phyloP scores from a whole-genome alignment of 495 filamentous ascomycete genomes.

The Cladorrhinum samala region DNA sequence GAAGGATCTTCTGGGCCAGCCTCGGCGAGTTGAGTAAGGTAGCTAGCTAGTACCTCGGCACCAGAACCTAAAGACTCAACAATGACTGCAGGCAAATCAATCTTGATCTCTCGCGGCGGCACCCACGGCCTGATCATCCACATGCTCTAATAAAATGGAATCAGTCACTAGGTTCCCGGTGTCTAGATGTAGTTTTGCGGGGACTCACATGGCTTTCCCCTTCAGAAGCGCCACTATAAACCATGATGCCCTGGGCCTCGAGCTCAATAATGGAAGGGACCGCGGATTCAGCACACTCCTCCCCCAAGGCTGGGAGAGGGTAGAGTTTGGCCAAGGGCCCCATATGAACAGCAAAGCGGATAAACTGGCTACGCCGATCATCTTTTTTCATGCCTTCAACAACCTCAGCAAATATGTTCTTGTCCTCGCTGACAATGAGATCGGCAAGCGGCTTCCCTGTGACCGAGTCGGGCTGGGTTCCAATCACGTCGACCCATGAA shows the following conservation, averaged over 20 bases:
- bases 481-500: constrained; percentile 93
- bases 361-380: constrained; percentile 85
- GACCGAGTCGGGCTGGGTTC: constrained; percentile 65
- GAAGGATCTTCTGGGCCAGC: constrained; percentile 73
- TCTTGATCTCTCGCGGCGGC: constrained; percentile 82
- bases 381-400: constrained; percentile 86
- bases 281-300: constrained; percentile 41
- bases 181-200: background rate
- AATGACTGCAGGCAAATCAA: constrained; percentile 84
- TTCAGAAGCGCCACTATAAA: constrained; percentile 83
- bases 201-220: constrained; percentile 80
- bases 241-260: constrained; percentile 96
- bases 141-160: constrained; percentile 65
- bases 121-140: constrained; percentile 98
- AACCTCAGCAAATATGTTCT: constrained; percentile 69
- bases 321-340: constrained; percentile 67
- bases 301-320: constrained; percentile 43
- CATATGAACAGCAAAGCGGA: constrained; percentile 74
- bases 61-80: constrained; percentile 92
- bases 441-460: constrained; percentile 74
- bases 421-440: constrained; percentile 67
- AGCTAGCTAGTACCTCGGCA: constrained; percentile 88
- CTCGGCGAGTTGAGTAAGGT: constrained; percentile 85
- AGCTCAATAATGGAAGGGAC: constrained; percentile 60
- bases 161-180: background rate